A percentile compares a stretch with the other conserved stretches of the same genome.
These are phyloP conservation scores for Leishmania martiniquensis DNA, from an alignment of 208 protist genomes.

Conservation along the genomic window DNA sequence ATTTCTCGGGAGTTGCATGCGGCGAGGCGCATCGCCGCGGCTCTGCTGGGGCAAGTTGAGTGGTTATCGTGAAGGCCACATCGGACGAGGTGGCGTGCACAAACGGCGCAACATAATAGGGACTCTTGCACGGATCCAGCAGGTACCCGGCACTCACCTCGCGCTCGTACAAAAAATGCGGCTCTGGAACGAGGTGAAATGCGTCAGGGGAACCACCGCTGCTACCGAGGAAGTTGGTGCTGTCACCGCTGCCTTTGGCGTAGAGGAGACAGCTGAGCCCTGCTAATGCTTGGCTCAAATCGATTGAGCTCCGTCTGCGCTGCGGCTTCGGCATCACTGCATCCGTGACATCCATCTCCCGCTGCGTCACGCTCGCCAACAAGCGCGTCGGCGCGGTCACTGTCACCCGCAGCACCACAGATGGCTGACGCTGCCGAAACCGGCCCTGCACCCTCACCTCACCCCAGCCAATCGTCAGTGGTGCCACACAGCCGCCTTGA, in stretches of 20 bases:
- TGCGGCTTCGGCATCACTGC: conserved; percentile 3
- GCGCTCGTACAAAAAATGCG: conserved; percentile 41
- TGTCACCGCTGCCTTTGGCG: conserved; percentile 1
- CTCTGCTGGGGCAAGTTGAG: not conserved
- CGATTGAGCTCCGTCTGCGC: not conserved
- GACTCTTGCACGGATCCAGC: conserved; percentile 43
- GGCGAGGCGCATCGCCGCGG: not conserved
- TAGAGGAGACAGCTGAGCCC: conserved; percentile 16
- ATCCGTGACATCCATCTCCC: conserved; percentile 9
- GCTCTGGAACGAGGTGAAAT: conserved; percentile 23
- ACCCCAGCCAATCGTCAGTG: conserved; percentile 18
- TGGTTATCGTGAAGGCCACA: conserved; percentile 15
- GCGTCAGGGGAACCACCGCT: conserved; percentile 22
- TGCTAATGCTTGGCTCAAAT: not conserved
- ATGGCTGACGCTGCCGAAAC: conserved; percentile 45
- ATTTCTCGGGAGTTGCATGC: not conserved
- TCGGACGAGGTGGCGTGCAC: conserved; percentile 9
- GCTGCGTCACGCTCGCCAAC: conserved; percentile 49
- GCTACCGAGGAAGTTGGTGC: conserved; percentile 1
- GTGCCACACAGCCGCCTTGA: conserved; percentile 48
- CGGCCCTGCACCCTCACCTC: conserved; percentile 39
- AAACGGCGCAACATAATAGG: conserved; percentile 50
- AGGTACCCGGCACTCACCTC: conserved; percentile 36
- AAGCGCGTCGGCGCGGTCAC: conserved; percentile 37
- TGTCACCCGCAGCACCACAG: conserved; percentile 44